These are phyloP conservation scores for Pancytospora philotis DNA, from an alignment of 371 early-diverging fungal species.

Conservation along the genomic window DNA sequence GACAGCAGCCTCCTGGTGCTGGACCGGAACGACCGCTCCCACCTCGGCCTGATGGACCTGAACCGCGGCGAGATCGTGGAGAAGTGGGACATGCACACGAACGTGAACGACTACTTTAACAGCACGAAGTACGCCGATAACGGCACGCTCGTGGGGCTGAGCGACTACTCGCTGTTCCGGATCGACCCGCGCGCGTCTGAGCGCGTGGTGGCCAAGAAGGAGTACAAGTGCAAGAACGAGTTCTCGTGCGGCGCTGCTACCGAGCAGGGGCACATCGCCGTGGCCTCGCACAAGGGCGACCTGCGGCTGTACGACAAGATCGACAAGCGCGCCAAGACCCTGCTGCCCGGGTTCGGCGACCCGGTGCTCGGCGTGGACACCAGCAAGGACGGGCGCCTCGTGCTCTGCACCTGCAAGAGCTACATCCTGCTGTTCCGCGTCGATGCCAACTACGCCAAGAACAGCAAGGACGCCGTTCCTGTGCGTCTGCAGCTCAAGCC, in stretches of 20 bases:
- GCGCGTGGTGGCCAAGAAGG: constrained; percentile 50
- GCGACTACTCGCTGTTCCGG: constrained; percentile 68
- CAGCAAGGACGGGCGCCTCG: constrained; percentile 70
- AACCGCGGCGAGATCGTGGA: constrained; percentile 77
- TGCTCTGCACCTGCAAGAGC: constrained; percentile 74
- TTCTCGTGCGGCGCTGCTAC: constrained; percentile 66
- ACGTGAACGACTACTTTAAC: constrained; percentile 67
- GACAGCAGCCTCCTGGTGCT: constrained; percentile 44
- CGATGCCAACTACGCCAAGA: constrained; percentile 47
- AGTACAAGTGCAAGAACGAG: constrained; percentile 62
- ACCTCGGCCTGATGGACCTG: constrained; percentile 73
- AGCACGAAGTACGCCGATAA: constrained; percentile 65
- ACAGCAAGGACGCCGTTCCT: constrained; percentile 62
- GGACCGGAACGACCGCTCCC: constrained; percentile 61
- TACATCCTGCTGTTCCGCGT: constrained; percentile 69
- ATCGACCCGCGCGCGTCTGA: constrained; percentile 69
- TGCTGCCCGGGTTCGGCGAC: constrained; percentile 74
- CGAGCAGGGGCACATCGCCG: constrained; percentile 68
- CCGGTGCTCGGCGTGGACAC: constrained; percentile 75
- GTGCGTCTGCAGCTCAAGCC: constrained; percentile 71
- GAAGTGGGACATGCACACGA: constrained; percentile 67
- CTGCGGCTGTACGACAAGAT: constrained; percentile 71
- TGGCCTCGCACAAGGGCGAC: constrained; percentile 75
- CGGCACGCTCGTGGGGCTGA: constrained; percentile 69
- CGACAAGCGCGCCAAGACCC: constrained; percentile 72